phyloP scores from a whole-genome alignment of 768 basidiomycete genomes.

The Phanerochaete sordida region DNA sequence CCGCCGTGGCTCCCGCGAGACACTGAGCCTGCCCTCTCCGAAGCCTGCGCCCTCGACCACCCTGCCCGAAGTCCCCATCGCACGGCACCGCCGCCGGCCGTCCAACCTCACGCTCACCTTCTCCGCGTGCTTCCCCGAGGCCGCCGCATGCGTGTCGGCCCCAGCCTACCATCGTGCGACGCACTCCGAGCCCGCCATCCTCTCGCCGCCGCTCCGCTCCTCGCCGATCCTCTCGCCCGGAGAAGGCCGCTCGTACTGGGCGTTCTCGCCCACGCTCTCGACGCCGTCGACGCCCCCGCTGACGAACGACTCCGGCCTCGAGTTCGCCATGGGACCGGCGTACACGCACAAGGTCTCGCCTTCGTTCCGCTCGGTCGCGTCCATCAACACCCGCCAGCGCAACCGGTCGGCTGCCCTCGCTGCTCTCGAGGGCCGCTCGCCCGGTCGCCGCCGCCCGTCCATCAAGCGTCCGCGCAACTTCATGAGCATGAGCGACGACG shows the following conservation, averaged over 20 bases:
- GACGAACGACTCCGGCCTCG: constrained; percentile 20
- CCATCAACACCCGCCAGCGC: constrained; percentile 37
- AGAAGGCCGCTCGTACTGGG: constrained; percentile 18
- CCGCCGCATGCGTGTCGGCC: neutral
- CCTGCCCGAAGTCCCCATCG: constrained; percentile 42
- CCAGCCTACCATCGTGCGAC: constrained; percentile 18
- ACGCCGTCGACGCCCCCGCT: constrained; percentile 10
- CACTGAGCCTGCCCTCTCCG: constrained; percentile 53
- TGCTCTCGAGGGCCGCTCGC: constrained; percentile 48
- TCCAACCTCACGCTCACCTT: constrained; percentile 23
- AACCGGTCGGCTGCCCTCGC: constrained; percentile 63
- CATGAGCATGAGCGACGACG: constrained; percentile 68
- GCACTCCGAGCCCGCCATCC: constrained; percentile 21
- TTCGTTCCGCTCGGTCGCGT: constrained; percentile 37
- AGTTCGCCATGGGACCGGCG: constrained; percentile 9
- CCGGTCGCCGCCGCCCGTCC: neutral
- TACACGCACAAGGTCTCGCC: constrained; percentile 13
- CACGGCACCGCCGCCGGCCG: constrained; percentile 14
- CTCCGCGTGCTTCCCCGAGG: constrained; percentile 16
- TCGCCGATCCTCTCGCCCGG: constrained; percentile 18
- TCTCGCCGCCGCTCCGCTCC: constrained; percentile 13
- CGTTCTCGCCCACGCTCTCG: constrained; percentile 16
- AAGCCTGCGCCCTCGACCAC: constrained; percentile 56
- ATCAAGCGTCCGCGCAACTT: constrained; percentile 42
- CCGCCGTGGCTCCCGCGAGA: constrained; percentile 36